phyloP scores from a whole-genome alignment of 352 stramenopile species.

The Globisporangium splendens region DNA sequence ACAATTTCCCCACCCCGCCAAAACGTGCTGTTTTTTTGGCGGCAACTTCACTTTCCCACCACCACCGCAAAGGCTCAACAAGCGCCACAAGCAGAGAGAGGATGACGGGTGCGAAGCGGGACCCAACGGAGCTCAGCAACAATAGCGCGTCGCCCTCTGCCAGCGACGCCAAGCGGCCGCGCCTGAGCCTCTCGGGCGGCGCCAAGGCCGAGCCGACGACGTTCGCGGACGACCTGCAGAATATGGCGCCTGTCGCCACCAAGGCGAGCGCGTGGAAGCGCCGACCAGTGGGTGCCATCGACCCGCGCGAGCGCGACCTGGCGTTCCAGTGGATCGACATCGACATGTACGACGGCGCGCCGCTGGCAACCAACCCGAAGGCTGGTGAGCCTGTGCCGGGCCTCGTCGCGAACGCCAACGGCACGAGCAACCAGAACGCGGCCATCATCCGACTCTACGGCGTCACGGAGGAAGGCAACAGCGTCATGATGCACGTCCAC shows the following conservation, averaged over 20 bases:
- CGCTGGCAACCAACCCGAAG: conserved; percentile 88
- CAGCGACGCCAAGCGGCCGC: conserved; percentile 30
- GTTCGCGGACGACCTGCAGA: conserved; percentile 55
- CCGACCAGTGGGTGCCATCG: conserved; percentile 29
- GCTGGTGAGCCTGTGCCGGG: conserved; percentile 49
- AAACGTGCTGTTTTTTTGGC: conserved; percentile 1
- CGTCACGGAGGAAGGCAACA: conserved; percentile 94
- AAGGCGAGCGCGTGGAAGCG: conserved; percentile 66
- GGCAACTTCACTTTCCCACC: neutral
- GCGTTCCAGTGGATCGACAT: conserved; percentile 98
- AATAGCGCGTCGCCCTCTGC: too few relatives aligned
- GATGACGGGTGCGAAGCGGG: conserved; percentile 39
- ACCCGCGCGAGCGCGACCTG: conserved; percentile 35
- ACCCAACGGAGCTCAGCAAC: conserved; percentile 14
- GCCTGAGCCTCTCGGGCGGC: conserved; percentile 18
- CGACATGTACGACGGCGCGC: conserved; percentile 94
- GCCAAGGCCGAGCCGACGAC: conserved; percentile 25
- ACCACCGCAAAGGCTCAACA: neutral
- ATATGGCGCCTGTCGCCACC: conserved; percentile 58
- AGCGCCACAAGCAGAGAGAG: neutral
- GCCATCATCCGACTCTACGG: conserved; percentile 96
- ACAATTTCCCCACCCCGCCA: neutral
- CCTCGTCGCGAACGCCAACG: conserved; percentile 88
- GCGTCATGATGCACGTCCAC: conserved; percentile 96
- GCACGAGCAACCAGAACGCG: conserved; percentile 83